Base-by-base conservation (phyloP, 1,284 basidiomycete genomes). In the Wolfiporia cocos region DNA sequence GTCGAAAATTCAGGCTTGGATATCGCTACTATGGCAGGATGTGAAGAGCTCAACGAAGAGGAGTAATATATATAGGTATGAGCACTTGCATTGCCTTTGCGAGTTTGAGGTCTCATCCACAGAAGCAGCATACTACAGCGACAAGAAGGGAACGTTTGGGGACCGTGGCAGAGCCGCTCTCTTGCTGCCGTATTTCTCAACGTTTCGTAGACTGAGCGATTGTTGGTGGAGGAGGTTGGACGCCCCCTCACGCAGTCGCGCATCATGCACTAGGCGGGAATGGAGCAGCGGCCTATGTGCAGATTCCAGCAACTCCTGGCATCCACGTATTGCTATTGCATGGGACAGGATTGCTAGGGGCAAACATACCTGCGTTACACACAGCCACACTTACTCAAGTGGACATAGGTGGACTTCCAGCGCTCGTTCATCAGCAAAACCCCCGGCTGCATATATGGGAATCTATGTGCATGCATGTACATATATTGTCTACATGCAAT, bases 111-210 rank as follows among this genome's bases (percentile, higher is more conserved):
- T n/a, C n/a, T n/a, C n/a, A n/a, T n/a, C n/a, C n/a, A n/a, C n/a
- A n/a, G n/a, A n/a, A n/a, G n/a, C n/a, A n/a, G n/a, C n/a, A n/a
- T n/a, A n/a, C n/a, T n/a, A n/a, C n/a, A n/a, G n/a, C n/a, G n/a
- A n/a, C n/a, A n/a, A n/a, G n/a, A n/a, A n/a, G n/a, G n/a, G n/a
- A n/a, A n/a, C n/a, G n/a, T n/a, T n/a, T n/a, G n/a, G n/a, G n/a
- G n/a, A n/a, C 43, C 5, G 36, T 39, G 28, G 35, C 42, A 32
- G 46, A 52, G 18, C 34, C 52, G 17, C 29, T 49, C 31, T 43
- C 51, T 26, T 56, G 57, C 36, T 49, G 55, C n/a, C 39, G 48
- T 54, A 23, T 46, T 54, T 14, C 54, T 57, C 7, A 45, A 56
- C 19, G 50, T 53, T 12, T 47, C 50, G 1, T 51, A 51, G 23